A percentile compares a stretch with the other conserved stretches of the same genome.
These are phyloP conservation scores for Camellia oleifera DNA, from an alignment of 179 eudicot genomes.

Conservation along the genomic window DNA sequence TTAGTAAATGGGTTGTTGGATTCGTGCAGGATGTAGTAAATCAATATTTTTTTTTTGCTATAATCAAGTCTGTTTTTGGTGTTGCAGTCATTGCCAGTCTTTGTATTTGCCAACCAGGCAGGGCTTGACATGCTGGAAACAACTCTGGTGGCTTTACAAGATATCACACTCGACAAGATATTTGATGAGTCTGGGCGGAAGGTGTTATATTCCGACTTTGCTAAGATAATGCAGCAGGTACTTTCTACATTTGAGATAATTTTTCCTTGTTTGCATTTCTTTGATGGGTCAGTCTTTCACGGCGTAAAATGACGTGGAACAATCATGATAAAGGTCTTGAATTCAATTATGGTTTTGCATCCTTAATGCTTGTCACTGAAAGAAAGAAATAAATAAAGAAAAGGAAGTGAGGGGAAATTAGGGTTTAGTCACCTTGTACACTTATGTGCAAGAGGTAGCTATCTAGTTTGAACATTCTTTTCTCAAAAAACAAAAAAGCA, in stretches of 20 bases:
- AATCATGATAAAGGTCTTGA: background rate
- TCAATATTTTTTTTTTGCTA: background rate
- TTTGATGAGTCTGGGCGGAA: slow-evolving; percentile 48
- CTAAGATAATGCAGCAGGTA: slow-evolving; percentile 66
- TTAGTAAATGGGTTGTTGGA: no score
- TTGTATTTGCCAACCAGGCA: slow-evolving; percentile 65
- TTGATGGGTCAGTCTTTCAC: background rate
- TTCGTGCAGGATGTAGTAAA: background rate
- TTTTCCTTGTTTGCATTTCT: background rate
- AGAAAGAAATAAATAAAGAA: background rate
- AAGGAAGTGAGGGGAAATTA: background rate
- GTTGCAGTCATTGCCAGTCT: slow-evolving; percentile 51
- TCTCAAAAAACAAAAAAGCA: background rate
- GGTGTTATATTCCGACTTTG: slow-evolving; percentile 41
- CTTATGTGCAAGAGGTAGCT: background rate
- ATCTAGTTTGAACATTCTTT: background rate
- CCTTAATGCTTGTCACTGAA: background rate
- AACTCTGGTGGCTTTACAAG: slow-evolving; percentile 59
- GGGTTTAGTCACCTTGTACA: background rate
- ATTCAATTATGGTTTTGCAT: background rate
- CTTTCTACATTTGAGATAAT: no score
- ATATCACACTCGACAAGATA: slow-evolving; percentile 49
- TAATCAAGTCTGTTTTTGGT: background rate
- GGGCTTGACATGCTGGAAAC: slow-evolving; percentile 77
- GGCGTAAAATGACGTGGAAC: background rate